Evolutionary conservation across 2,329 filamentous ascomycete genomes (phyloP).

Genomic region (Zarea fungicola): DNA sequence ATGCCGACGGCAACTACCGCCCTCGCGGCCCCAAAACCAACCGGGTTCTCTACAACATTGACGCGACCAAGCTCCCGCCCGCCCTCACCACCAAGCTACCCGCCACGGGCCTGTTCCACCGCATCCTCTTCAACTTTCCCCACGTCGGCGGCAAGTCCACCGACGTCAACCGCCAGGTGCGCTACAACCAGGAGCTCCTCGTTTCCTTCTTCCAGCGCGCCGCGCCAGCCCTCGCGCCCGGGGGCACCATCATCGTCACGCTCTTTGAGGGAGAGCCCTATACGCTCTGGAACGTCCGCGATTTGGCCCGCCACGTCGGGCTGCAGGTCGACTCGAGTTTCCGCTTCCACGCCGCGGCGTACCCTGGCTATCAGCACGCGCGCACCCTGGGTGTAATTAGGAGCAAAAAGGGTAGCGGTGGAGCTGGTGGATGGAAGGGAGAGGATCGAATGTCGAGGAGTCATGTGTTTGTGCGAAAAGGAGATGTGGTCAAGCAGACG

Average conservation of each 20-base stretch:
- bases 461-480: constrained; percentile 58
- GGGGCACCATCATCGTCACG: constrained; percentile 69
- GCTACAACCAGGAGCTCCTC: constrained; percentile 79
- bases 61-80: constrained; percentile 58
- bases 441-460: constrained; percentile 46
- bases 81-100: constrained; percentile 31
- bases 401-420: constrained; percentile 37
- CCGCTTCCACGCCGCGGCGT: constrained; percentile 58
- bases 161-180: constrained; percentile 90
- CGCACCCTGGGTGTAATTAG: constrained; percentile 63
- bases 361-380: constrained; percentile 70
- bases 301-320: constrained; percentile 74
- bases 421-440: constrained; percentile 38
- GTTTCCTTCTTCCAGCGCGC: constrained; percentile 61
- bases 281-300: constrained; percentile 88
- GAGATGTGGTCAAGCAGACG: constrained; percentile 33
- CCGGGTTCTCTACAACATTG: constrained; percentile 55
- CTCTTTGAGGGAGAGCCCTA: constrained; percentile 94
- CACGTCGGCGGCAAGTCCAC: constrained; percentile 89
- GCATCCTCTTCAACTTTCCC: constrained; percentile 93
- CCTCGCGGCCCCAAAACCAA: constrained; percentile 21
- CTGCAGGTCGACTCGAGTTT: constrained; percentile 67
- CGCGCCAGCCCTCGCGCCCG: constrained; percentile 40
- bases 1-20: constrained; percentile 18
- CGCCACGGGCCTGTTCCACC: constrained; percentile 52